A percentile compares a stretch with the other conserved stretches of the same genome.
Conservation (phyloP, 345 rosid genomes). For the Boechera stricta region DNA sequence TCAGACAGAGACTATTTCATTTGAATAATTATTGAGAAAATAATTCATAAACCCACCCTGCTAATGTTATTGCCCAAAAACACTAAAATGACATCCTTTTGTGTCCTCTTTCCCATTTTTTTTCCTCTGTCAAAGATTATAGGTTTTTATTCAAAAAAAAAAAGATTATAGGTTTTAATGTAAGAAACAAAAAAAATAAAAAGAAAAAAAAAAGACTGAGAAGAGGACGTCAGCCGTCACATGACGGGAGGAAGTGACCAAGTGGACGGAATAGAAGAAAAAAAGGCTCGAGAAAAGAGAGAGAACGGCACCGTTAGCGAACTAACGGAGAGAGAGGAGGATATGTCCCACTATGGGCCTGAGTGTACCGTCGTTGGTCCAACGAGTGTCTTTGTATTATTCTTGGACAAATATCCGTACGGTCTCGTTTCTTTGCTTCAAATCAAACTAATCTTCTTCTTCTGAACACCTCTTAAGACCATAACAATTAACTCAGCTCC, state of each 20-base stretch:
- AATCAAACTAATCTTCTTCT: slow-evolving; percentile 7
- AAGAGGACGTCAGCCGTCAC: slow-evolving; percentile 36
- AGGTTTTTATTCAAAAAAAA: neutral
- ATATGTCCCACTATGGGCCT: slow-evolving; percentile 25
- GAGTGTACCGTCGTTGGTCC: slow-evolving; percentile 33
- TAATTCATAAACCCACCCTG: neutral
- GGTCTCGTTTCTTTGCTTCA: slow-evolving; percentile 22
- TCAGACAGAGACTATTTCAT: too few relatives aligned
- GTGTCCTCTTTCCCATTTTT: neutral
- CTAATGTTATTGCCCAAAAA: too few relatives aligned
- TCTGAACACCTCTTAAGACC: neutral
- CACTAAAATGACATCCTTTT: neutral
- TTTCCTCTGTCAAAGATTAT: neutral
- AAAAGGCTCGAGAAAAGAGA: too few relatives aligned
- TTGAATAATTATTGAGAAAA: neutral
- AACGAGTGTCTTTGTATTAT: slow-evolving; percentile 38
- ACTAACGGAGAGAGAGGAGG: slow-evolving; percentile 6
- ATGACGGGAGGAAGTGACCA: slow-evolving; percentile 41
- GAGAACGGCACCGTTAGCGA: slow-evolving; percentile 42
- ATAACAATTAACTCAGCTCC: slow-evolving; percentile 14
- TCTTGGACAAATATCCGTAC: slow-evolving; percentile 43
- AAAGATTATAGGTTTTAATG: too few relatives aligned
- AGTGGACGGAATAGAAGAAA: slow-evolving; percentile 8
- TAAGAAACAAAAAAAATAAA: neutral
- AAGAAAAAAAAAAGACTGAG: too few relatives aligned